Conservation (phyloP, 1,284 basidiomycete genomes). For the Papiliotrema terrestris region DNA sequence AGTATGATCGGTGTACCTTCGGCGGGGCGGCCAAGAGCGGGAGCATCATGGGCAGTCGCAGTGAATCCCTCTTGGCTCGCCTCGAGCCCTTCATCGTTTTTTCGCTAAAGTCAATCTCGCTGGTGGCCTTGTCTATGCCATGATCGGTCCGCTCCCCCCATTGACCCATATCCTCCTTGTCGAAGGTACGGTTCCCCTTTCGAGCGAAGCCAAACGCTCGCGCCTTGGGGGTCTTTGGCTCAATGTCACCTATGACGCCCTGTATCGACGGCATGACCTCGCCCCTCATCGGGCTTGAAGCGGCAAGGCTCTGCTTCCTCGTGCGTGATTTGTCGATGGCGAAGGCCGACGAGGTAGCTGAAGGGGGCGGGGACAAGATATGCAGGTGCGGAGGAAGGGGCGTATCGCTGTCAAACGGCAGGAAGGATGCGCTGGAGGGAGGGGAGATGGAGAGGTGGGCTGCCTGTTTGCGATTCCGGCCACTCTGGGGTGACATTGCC, state of each 20-base stretch:
- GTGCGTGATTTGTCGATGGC: not conserved
- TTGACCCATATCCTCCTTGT: not conserved
- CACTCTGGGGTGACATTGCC: not conserved
- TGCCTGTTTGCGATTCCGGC: not conserved
- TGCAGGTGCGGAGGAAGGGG: not conserved
- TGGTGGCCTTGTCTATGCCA: not conserved
- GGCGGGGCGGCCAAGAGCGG: not conserved
- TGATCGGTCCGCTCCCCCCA: not conserved
- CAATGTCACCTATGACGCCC: not conserved
- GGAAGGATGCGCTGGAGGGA: not conserved
- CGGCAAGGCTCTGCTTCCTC: not conserved
- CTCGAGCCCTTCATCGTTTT: not conserved
- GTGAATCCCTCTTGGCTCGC: not conserved
- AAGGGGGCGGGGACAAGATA: not conserved
- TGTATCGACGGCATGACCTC: not conserved
- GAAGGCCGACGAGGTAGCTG: not conserved
- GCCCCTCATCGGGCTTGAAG: not conserved
- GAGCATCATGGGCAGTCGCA: slow-evolving; percentile 3
- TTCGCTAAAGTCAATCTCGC: not conserved
- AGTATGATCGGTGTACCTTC: not conserved
- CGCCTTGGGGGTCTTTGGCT: not conserved
- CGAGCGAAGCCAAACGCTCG: not conserved
- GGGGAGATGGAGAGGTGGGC: not conserved
- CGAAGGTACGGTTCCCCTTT: not conserved
- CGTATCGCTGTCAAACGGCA: not conserved